Conservation (phyloP, 2,329 filamentous ascomycete genomes). For the Phialophora expanda region DNA sequence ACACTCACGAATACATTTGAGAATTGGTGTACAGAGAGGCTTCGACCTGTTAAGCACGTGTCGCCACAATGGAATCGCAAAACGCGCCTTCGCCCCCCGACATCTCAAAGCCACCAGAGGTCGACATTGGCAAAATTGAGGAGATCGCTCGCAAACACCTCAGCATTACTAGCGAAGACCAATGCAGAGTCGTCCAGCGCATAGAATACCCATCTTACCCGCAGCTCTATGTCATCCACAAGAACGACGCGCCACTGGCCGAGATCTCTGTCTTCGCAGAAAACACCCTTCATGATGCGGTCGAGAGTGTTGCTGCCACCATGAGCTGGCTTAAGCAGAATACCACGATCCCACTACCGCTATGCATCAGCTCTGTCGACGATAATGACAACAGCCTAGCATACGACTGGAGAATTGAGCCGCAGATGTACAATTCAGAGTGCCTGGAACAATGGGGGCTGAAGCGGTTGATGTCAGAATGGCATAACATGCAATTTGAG, state of each 20-base stretch:
- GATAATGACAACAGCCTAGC: neutral
- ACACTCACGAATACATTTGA: neutral
- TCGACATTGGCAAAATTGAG: neutral
- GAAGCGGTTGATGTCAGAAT: neutral
- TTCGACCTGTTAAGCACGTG: neutral
- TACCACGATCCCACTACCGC: neutral
- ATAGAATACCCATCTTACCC: neutral
- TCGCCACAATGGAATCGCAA: neutral
- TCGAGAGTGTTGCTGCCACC: neutral
- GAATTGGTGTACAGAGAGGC: neutral
- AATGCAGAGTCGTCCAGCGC: neutral
- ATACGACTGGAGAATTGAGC: neutral
- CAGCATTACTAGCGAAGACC: neutral
- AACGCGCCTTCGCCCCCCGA: neutral
- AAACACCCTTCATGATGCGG: neutral
- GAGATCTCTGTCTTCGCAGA: neutral
- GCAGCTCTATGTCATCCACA: neutral
- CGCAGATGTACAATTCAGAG: neutral
- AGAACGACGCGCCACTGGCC: neutral
- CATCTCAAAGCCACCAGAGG: neutral
- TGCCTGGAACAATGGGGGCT: neutral
- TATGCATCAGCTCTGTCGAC: neutral
- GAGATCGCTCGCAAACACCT: neutral
- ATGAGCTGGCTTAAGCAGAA: constrained; percentile 1
- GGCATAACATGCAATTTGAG: neutral